Percentiles rank a stretch among this genome's conserved stretches.
phyloP scores from a whole-genome alignment of 23 red algal genomes.

The Gracilariopsis chorda region DNA sequence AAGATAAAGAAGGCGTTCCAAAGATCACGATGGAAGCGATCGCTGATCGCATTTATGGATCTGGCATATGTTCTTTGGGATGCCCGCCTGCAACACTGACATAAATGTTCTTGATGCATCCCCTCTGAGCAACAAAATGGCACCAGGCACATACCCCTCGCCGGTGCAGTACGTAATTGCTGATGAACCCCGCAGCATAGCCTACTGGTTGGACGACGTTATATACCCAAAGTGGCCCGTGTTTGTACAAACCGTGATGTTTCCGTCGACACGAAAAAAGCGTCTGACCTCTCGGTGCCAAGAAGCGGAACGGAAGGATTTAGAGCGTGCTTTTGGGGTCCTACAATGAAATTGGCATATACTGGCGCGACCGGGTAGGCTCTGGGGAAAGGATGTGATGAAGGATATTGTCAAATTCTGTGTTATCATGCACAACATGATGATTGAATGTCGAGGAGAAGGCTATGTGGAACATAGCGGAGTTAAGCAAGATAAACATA shows the following conservation, averaged over 20 bases:
- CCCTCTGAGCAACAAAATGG: neutral
- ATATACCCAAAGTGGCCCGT: neutral
- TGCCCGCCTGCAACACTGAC: neutral
- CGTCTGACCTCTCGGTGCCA: neutral
- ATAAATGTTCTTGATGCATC: slow-evolving; percentile 7
- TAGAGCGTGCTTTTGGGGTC: neutral
- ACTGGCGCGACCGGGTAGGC: too few species aligned
- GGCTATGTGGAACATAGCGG: neutral
- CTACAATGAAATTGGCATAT: slow-evolving; percentile 32
- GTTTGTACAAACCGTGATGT: neutral
- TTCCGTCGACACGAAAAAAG: neutral
- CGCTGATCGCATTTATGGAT: slow-evolving; percentile 4
- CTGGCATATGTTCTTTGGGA: slow-evolving; percentile 23
- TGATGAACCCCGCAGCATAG: neutral
- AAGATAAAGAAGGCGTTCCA: slow-evolving; percentile 12
- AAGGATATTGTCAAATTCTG: too few species aligned
- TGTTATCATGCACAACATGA: neutral
- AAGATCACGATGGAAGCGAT: neutral
- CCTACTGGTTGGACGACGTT: neutral
- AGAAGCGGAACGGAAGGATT: neutral
- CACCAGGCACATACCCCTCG: neutral
- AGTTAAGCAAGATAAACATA: neutral
- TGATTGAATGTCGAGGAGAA: neutral
- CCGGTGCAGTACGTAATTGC: neutral
- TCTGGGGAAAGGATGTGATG: too few species aligned